These are phyloP conservation scores for Gnomoniopsis sp. DNA, from an alignment of 2,329 filamentous ascomycete species.

Conservation along the genomic window DNA sequence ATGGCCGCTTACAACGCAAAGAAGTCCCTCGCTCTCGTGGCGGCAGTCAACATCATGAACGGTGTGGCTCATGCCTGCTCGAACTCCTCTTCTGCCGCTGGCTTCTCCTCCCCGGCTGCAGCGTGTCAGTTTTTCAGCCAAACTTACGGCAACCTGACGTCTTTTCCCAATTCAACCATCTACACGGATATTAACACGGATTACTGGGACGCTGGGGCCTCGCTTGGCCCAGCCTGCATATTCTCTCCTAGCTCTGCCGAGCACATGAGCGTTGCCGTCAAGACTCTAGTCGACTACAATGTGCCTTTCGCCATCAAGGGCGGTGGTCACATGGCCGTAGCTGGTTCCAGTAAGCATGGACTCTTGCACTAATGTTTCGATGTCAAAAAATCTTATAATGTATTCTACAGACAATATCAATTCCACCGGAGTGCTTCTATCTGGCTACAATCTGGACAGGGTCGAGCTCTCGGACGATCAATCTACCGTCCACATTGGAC, in stretches of 20 bases:
- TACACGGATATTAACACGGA: background rate
- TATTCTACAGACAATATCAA: conserved; percentile 24
- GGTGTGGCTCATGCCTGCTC: too few species aligned
- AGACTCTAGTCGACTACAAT: conserved; percentile 19
- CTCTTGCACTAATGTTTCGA: background rate
- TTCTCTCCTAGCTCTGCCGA: background rate
- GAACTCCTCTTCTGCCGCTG: too few species aligned
- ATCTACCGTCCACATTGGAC: conserved; percentile 27
- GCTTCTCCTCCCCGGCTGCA: too few species aligned
- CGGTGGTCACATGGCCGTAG: conserved; percentile 28
- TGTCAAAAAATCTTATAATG: background rate
- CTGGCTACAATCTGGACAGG: conserved; percentile 30
- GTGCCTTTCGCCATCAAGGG: conserved; percentile 26
- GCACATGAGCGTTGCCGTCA: conserved; percentile 11
- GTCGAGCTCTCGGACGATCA: conserved; percentile 27
- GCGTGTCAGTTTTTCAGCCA: too few species aligned
- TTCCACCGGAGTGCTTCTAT: conserved; percentile 30
- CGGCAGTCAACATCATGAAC: too few species aligned
- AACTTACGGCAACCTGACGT: background rate
- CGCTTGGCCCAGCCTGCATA: background rate
- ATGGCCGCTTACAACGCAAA: too few species aligned
- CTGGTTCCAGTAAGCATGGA: conserved; percentile 13
- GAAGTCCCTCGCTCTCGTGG: too few species aligned
- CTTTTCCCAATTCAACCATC: background rate
- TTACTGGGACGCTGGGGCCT: background rate